phyloP scores from a whole-genome alignment of 2,329 filamentous ascomycete genomes.

The Fusarium heterosporum region DNA sequence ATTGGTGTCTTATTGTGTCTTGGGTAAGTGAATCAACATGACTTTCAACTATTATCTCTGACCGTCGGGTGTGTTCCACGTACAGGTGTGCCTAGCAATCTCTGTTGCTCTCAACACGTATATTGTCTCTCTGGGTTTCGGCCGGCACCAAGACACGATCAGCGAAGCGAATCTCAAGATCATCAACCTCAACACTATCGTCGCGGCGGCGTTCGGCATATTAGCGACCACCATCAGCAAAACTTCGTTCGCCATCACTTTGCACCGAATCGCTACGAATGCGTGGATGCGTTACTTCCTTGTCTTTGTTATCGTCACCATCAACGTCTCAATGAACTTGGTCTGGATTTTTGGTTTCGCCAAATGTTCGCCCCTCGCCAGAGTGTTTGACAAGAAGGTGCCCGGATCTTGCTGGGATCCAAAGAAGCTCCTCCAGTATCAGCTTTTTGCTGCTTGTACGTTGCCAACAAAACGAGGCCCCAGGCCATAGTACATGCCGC shows the following conservation, averaged over 20 bases:
- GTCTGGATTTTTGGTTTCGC: constrained; percentile 52
- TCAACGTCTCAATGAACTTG: constrained; percentile 52
- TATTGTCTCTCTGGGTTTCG: constrained; percentile 49
- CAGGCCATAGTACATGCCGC: rapidly evolving
- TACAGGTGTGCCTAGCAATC: constrained; percentile 46
- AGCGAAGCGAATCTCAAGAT: constrained; percentile 39
- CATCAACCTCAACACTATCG: constrained; percentile 47
- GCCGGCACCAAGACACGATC: constrained; percentile 41
- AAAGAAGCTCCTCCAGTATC: constrained; percentile 43
- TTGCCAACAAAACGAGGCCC: rapidly evolving
- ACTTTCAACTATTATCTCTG: background rate
- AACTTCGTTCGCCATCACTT: constrained; percentile 54
- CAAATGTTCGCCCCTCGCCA: constrained; percentile 49
- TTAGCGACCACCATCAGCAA: constrained; percentile 53
- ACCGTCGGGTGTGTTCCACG: background rate
- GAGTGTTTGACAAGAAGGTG: constrained; percentile 44
- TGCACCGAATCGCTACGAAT: constrained; percentile 49
- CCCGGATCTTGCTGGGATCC: constrained; percentile 50
- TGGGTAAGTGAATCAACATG: constrained; percentile 48
- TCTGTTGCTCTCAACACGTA: constrained; percentile 50
- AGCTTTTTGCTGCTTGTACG: constrained; percentile 51
- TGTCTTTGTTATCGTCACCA: constrained; percentile 50
- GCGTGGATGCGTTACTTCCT: constrained; percentile 47
- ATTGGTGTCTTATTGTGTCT: constrained; percentile 51
- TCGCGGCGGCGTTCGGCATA: constrained; percentile 49